These are phyloP conservation scores for Lipomyces japonicus DNA, from an alignment of 805 yeast genomes.

Conservation along the genomic window DNA sequence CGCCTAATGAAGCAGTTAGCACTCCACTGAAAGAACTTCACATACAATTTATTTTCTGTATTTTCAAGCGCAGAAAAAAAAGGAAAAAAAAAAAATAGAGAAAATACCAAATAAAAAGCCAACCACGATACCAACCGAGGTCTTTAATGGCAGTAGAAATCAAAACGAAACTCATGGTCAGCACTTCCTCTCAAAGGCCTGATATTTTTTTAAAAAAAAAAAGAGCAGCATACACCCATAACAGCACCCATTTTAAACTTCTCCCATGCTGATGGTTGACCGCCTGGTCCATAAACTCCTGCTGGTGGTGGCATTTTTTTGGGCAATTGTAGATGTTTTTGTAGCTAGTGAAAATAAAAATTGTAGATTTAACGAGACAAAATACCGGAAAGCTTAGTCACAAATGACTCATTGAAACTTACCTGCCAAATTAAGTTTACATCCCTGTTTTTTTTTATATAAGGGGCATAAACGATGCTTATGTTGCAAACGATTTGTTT, in stretches of 20 bases:
- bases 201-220: neutral
- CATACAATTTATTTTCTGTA: neutral
- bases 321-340: too few relatives aligned
- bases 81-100: neutral
- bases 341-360: neutral
- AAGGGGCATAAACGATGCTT: too few relatives aligned
- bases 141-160: conserved; percentile 33
- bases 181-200: neutral
- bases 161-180: neutral
- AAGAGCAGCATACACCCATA: conserved; percentile 67
- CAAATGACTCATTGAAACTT: too few relatives aligned
- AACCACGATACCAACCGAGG: conserved; percentile 86
- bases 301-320: conserved; percentile 38
- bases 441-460: too few relatives aligned
- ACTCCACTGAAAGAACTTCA: neutral
- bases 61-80: neutral
- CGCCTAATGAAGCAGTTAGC: conserved; percentile 37
- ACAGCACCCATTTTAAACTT: conserved; percentile 97
- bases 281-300: conserved; percentile 30
- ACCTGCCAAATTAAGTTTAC: too few relatives aligned
- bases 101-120: conserved; percentile 80
- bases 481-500: too few relatives aligned
- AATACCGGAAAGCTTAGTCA: too few relatives aligned
- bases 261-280: conserved; percentile 76
- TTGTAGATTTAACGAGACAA: too few relatives aligned